Conservation (phyloP, 1,284 basidiomycete genomes). For the Leccinum pachyderme region DNA sequence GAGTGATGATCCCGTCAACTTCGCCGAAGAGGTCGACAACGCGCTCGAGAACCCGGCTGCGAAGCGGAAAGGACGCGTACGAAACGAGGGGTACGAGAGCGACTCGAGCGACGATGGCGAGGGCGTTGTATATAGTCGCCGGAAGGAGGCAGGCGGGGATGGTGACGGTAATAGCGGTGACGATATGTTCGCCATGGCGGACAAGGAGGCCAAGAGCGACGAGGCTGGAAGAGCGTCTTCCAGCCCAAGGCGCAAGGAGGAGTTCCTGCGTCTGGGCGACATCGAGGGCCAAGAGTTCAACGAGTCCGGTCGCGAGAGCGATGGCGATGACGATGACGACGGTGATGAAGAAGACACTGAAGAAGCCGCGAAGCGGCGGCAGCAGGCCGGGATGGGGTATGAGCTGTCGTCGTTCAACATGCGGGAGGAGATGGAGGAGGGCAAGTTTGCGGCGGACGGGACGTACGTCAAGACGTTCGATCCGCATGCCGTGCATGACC, state of each 20-base stretch:
- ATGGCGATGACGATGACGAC: slow-evolving; percentile 42
- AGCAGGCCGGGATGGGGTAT: slow-evolving; percentile 88
- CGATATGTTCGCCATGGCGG: slow-evolving; percentile 82
- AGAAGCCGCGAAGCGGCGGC: slow-evolving; percentile 69
- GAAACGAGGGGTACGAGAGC: slow-evolving; percentile 88
- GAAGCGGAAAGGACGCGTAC: slow-evolving; percentile 65
- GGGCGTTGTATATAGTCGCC: slow-evolving; percentile 78
- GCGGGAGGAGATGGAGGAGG: slow-evolving; percentile 97
- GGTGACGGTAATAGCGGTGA: slow-evolving; percentile 55
- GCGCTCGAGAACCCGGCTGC: slow-evolving; percentile 63
- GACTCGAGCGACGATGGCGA: slow-evolving; percentile 93
- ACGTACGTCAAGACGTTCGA: slow-evolving; percentile 86
- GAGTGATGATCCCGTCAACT: slow-evolving; percentile 66
- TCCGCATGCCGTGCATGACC: slow-evolving; percentile 89
- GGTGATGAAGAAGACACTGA: slow-evolving; percentile 84
- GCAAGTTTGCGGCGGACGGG: slow-evolving; percentile 94
- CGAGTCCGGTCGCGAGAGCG: slow-evolving; percentile 47
- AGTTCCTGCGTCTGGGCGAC: slow-evolving; percentile 84
- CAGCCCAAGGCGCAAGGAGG: slow-evolving; percentile 67
- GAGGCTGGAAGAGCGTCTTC: slow-evolving; percentile 27
- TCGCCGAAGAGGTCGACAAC: slow-evolving; percentile 72
- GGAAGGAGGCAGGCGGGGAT: slow-evolving; percentile 55
- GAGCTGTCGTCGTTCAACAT: slow-evolving; percentile 97
- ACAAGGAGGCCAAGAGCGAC: slow-evolving; percentile 50
- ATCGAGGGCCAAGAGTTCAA: slow-evolving; percentile 95